Percentiles rank a stretch among this genome's conserved stretches.
Evolutionary conservation across 345 rosid genomes (phyloP).

Genomic region (Gossypium rotundifolium): DNA sequence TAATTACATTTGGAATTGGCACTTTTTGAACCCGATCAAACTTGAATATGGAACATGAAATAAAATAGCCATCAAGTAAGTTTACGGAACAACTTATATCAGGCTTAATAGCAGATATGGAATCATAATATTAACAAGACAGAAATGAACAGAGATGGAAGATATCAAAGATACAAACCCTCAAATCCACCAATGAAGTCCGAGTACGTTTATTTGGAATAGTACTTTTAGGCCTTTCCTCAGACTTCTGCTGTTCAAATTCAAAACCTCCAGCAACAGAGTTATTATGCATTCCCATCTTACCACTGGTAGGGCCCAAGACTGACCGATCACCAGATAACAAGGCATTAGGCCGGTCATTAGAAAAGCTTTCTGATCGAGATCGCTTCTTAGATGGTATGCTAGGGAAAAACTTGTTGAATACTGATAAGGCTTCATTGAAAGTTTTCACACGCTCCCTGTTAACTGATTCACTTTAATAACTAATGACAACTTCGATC

Average conservation of each 20-base stretch:
- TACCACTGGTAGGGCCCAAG: constrained; percentile 49
- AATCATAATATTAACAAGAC: constrained; percentile 1
- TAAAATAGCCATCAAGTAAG: background rate
- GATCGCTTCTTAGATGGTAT: constrained; percentile 82
- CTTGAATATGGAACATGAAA: constrained; percentile 2
- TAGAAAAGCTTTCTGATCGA: constrained; percentile 59
- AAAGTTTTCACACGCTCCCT: constrained; percentile 78
- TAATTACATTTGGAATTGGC: background rate
- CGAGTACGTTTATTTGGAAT: constrained; percentile 88
- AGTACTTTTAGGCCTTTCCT: constrained; percentile 63
- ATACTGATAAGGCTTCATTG: constrained; percentile 71
- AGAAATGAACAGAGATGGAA: constrained; percentile 4
- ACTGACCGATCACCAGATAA: constrained; percentile 56
- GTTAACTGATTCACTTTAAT: constrained; percentile 31
- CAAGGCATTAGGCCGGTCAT: constrained; percentile 47
- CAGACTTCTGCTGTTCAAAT: constrained; percentile 68
- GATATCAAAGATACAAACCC: constrained; percentile 39
- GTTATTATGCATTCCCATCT: constrained; percentile 74
- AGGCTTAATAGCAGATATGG: background rate
- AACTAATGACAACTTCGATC: constrained; percentile 19
- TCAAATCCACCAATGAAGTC: constrained; percentile 74
- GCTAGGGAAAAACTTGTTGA: constrained; percentile 71
- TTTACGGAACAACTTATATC: background rate
- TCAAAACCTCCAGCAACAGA: constrained; percentile 51
- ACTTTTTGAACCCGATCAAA: background rate